Evolutionary conservation across 2,329 filamentous ascomycete genomes (phyloP).

Genomic region (Penicillium sumatraense): DNA sequence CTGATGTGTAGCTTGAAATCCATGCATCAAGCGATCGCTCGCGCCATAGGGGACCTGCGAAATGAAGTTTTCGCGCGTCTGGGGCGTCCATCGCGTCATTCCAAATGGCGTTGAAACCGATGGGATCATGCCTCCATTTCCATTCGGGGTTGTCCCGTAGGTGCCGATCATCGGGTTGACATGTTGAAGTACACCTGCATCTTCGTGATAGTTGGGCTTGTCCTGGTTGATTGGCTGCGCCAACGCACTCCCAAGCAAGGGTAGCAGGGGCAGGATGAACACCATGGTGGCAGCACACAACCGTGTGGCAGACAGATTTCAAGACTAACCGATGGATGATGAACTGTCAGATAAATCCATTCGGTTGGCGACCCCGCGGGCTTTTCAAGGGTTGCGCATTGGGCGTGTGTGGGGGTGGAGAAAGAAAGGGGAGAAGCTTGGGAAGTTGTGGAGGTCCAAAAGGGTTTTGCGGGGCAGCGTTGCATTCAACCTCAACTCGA

Average conservation of each 20-base stretch:
- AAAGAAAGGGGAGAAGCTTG: not conserved
- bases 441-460: too few relatives aligned
- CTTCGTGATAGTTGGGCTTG: slow-evolving; percentile 10
- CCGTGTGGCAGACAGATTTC: not conserved
- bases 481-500: not conserved
- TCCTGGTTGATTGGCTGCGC: slow-evolving; percentile 6
- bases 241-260: not conserved
- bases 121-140: slow-evolving; percentile 31
- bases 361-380: not conserved
- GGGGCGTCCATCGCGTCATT: slow-evolving; percentile 59
- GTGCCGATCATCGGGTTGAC: slow-evolving; percentile 30
- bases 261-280: not conserved
- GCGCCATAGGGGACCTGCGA: slow-evolving; percentile 55
- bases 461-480: not conserved
- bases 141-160: slow-evolving; percentile 22
- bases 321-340: not conserved
- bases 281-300: not conserved
- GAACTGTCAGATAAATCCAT: not conserved
- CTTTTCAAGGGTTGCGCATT: not conserved
- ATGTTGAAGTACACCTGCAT: slow-evolving; percentile 18
- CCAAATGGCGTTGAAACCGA: slow-evolving; percentile 38
- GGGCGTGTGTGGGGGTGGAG: not conserved
- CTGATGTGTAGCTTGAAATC: slow-evolving; percentile 57
- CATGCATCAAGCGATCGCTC: slow-evolving; percentile 50
- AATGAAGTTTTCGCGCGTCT: slow-evolving; percentile 56